Evolutionary conservation across 140 eudicot species (phyloP), one percentile per base, ranked within the genome.

Genomic region (Erigeron philadelphicus): DNA sequence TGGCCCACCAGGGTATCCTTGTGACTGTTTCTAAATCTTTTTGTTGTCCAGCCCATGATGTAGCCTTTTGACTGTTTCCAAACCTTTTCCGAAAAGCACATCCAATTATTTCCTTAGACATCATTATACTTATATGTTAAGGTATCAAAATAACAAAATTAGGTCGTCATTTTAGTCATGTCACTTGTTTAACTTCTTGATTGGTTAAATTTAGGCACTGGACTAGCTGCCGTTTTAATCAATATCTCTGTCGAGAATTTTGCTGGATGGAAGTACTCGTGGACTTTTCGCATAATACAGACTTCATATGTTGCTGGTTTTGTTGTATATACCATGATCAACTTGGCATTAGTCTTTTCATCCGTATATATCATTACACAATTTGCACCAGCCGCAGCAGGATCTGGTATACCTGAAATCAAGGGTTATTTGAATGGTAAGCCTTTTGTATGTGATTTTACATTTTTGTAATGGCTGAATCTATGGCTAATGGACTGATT

Each of bases 361-460:
- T 92, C 98, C 21, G 98, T 84, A 31, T 92, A 75, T 83, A 92
- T 92, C 65, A 11, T 92, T 53, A 92, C 98, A 16, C 81, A 83
- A 55, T 92, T 92, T 76, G 93, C 98, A 53, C 98, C 98, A 49
- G 98, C 95, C 75, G 98, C 98, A 47, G 95, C 98, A 38, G 98
- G 98, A 70, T 92, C 98, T 56, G 98, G 98, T 60, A 88, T 92
- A 79, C 98, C 98, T 72, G 98, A 92, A 80, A 86, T 92, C 38
- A 92, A 92, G 89, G 98, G 98, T 53, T 92, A 92, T 83, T 79
- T 92, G 66, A 92, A 88, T 81, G 98, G 98, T 92, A 83, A 81
- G 70, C 38, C 16, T 15, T 31, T 65, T 21, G 13, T 7, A 42
- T 67, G 56, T 44, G 13, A 13, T 12, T 12, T 63, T 31, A 40